Evolutionary conservation across 331 rosid genomes (phyloP).

Genomic region (Erythrophleum ivorense): DNA sequence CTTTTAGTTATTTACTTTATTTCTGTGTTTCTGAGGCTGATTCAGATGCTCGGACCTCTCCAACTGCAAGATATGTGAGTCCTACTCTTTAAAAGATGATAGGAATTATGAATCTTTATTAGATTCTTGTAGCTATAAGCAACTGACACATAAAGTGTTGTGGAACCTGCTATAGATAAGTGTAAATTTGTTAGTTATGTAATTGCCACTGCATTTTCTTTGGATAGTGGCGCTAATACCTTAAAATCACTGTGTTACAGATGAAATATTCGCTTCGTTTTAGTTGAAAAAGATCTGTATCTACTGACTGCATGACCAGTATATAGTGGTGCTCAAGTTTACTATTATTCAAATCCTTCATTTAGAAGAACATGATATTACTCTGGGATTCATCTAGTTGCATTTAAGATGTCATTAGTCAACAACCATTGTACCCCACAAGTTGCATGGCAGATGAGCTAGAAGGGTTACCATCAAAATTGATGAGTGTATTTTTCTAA

Average conservation of each 20-base stretch:
- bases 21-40: constrained; percentile 52
- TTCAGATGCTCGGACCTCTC: constrained; percentile 53
- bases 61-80: constrained; percentile 33
- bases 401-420: not conserved
- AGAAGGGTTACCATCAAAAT: not conserved
- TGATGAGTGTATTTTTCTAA: not conserved
- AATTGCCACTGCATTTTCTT: constrained; percentile 27
- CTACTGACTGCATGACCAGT: not conserved
- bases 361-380: not conserved
- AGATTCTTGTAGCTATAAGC: not conserved
- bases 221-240: constrained; percentile 3
- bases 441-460: not conserved
- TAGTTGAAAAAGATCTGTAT: not conserved
- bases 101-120: not conserved
- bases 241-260: not conserved
- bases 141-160: constrained; percentile 24
- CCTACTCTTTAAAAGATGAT: constrained; percentile 9
- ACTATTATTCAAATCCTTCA: not conserved
- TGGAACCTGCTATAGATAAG: constrained; percentile 22
- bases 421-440: not conserved
- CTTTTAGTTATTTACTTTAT: constrained; percentile 51
- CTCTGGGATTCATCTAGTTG: not conserved
- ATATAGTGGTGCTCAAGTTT: not conserved
- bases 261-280: not conserved
- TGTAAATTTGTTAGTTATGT: constrained; percentile 25